These are phyloP conservation scores for Macadamia integrifolia DNA, from an alignment of 164 flowering plant species.

Conservation along the genomic window DNA sequence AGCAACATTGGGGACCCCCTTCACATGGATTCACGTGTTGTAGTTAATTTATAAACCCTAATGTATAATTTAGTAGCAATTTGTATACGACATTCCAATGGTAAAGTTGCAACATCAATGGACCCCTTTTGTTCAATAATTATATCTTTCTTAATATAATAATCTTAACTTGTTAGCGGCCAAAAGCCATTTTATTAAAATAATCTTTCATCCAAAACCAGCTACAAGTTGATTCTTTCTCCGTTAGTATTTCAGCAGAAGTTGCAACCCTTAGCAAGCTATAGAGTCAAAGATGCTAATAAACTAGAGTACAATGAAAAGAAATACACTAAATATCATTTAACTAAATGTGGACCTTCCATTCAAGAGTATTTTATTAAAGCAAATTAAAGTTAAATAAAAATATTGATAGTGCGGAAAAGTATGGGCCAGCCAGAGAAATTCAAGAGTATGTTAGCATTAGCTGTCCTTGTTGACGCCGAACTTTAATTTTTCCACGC, in stretches of 20 bases:
- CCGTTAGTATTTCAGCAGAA: conserved; percentile 6
- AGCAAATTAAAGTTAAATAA: conserved; percentile 2
- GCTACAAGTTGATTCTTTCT: conserved; percentile 16
- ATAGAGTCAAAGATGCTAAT: conserved; percentile 23
- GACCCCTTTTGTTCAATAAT: conserved; percentile 24
- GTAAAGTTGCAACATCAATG: conserved; percentile 14
- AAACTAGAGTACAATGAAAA: conserved; percentile 18
- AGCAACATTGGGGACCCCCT: conserved; percentile 38
- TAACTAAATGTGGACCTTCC: conserved; percentile 31
- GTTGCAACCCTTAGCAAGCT: conserved; percentile 10
- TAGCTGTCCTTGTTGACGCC: conserved; percentile 9
- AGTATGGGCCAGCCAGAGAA: conserved; percentile 25
- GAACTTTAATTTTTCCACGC: not conserved
- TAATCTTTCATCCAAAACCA: conserved; percentile 7
- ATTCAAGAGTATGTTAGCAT: conserved; percentile 12
- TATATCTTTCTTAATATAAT: conserved; percentile 2
- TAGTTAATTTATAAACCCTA: conserved; percentile 14
- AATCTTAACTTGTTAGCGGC: not conserved
- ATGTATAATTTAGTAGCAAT: conserved; percentile 13
- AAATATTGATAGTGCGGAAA: conserved; percentile 19
- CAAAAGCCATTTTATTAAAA: too few relatives aligned
- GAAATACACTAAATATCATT: conserved; percentile 21
- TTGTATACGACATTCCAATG: conserved; percentile 33
- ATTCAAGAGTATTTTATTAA: conserved; percentile 14
- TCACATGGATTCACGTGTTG: conserved; percentile 58